These are phyloP conservation scores for Ceratobasidium sp. DNA, from an alignment of 1,284 basidiomycete genomes.

Conservation along the genomic window DNA sequence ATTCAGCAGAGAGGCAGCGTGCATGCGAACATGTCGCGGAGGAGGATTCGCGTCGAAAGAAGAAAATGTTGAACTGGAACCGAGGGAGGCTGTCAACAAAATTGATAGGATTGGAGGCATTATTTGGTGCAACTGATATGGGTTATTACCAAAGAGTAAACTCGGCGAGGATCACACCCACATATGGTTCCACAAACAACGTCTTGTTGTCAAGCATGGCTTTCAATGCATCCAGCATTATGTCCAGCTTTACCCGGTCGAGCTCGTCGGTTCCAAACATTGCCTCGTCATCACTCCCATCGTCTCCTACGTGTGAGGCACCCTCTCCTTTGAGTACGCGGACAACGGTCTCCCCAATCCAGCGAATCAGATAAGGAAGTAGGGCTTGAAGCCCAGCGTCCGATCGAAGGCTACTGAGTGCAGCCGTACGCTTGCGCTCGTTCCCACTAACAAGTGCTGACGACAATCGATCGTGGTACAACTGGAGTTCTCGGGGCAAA, in stretches of 20 bases:
- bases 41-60: conserved; percentile 55
- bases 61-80: conserved; percentile 47
- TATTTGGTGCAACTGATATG: conserved; percentile 85
- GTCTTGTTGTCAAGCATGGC: conserved; percentile 84
- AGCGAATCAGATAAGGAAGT: conserved; percentile 94
- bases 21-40: conserved; percentile 70
- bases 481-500: conserved; percentile 90
- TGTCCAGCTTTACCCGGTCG: conserved; percentile 72
- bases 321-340: conserved; percentile 56
- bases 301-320: conserved; percentile 43
- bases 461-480: conserved; percentile 94
- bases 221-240: conserved; percentile 80
- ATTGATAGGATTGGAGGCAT: conserved; percentile 91
- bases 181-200: conserved; percentile 96
- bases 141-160: conserved; percentile 18
- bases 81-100: conserved; percentile 82
- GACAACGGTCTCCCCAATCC: conserved; percentile 91
- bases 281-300: conserved; percentile 51
- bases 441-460: conserved; percentile 69
- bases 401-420: conserved; percentile 84
- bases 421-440: conserved; percentile 76
- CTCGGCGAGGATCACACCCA: conserved; percentile 55
- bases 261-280: conserved; percentile 57
- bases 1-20: conserved; percentile 82
- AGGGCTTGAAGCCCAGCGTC: conserved; percentile 94